Conservation (phyloP, 23 red algal genomes). For the Gracilariopsis chorda region DNA sequence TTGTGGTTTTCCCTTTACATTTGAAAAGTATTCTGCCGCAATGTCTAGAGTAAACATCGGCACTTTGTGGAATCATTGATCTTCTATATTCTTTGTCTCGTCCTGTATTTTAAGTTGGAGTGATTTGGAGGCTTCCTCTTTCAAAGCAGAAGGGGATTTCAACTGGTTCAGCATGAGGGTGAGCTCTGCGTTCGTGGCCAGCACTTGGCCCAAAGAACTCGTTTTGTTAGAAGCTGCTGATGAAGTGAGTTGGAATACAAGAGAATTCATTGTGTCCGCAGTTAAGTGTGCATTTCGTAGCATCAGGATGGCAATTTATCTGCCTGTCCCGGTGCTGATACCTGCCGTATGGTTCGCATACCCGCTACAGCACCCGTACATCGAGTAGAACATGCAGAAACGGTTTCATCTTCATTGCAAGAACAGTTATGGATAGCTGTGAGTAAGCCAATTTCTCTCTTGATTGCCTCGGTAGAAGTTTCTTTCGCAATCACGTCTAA, state of each 20-base stretch:
- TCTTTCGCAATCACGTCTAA: constrained; percentile 20
- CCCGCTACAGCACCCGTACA: neutral
- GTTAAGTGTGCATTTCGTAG: neutral
- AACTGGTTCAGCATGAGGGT: neutral
- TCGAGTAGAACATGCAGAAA: neutral
- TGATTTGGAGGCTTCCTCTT: too few species aligned
- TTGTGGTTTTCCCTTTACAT: too few species aligned
- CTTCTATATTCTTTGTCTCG: too few species aligned
- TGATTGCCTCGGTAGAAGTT: neutral
- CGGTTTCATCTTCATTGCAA: neutral
- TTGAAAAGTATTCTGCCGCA: too few species aligned
- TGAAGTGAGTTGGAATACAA: constrained; percentile 3
- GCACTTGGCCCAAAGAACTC: neutral
- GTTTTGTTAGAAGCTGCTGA: neutral
- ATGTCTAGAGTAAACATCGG: too few species aligned
- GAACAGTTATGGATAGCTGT: neutral
- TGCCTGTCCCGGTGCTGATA: neutral
- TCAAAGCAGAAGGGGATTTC: too few species aligned
- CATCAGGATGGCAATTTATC: constrained; percentile 8
- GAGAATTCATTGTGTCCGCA: neutral
- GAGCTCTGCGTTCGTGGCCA: neutral
- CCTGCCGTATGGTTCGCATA: neutral
- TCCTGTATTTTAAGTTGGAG: too few species aligned
- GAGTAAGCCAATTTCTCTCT: constrained; percentile 6
- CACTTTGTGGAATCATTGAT: too few species aligned